Evolutionary conservation across 2,329 filamentous ascomycete genomes (phyloP), one percentile per base, ranked within the genome.

Genomic region (Decorospora gaudefroyi): DNA sequence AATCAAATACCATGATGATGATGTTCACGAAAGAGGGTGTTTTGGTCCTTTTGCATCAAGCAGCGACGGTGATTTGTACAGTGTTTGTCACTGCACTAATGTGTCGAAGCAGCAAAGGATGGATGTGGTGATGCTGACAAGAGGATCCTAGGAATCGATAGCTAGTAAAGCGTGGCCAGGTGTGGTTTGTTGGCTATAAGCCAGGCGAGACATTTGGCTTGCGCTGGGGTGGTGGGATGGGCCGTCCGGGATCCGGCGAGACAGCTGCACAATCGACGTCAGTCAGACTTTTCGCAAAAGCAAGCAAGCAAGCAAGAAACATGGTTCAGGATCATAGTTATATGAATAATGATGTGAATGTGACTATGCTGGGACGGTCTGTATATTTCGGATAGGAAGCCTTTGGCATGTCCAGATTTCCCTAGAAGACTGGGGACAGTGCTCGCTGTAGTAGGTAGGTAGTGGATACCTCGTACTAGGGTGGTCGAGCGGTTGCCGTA

Each of bases 1-100:
- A 61, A 59, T 49, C 33, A 64, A 65, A 64, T 63, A 61, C 62
- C 55, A 64, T 55, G 61, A 59, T 62, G 54, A 57, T 61, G 59
- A 62, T 55, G 44, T 59, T 47, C 51, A 62, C 51, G 51, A 57
- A 36, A 13, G 34, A 46, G 15, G 22, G 18, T 9, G 29, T 12
- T 35, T 25, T n/a, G 21, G 11, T 23, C 21, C n/a, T n/a, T n/a
- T n/a, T n/a, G n/a, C n/a, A n/a, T n/a, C n/a, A n/a, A n/a, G n/a
- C n/a, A n/a, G n/a, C n/a, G n/a, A n/a, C n/a, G n/a, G 21, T 23
- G 21, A 23, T 16, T 11, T 25, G 13, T 26, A 11, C 21, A 23
- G 11, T n/a, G n/a, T n/a, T n/a, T n/a, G n/a, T n/a, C n/a, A n/a
- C n/a, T n/a, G n/a, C n/a, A n/a, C n/a, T n/a, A n/a, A n/a, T n/a